These are phyloP conservation scores for Pugionium cornutum DNA, from an alignment of 345 rosid genomes.

Conservation along the genomic window DNA sequence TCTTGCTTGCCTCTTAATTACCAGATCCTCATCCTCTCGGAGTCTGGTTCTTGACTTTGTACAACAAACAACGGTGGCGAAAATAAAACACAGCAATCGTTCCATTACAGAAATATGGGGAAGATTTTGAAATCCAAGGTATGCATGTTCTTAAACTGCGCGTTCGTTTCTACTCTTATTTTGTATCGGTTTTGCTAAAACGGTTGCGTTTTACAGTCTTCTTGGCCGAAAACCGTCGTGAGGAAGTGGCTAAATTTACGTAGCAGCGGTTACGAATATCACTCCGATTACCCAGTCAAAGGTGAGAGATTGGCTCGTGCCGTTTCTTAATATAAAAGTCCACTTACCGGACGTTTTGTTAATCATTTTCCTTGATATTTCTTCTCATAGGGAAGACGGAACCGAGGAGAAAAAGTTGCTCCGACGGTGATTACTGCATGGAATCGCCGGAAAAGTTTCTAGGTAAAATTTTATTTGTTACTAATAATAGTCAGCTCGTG, in stretches of 20 bases:
- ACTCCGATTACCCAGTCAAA: conserved; percentile 60
- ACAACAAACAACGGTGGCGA: conserved; percentile 39
- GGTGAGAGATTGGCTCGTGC: conserved; percentile 43
- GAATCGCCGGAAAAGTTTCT: conserved; percentile 58
- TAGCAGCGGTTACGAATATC: conserved; percentile 64
- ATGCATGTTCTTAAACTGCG: conserved; percentile 10
- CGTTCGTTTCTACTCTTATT: background rate
- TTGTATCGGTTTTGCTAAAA: background rate
- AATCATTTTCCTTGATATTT: background rate
- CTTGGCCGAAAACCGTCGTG: conserved; percentile 75
- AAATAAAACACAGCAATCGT: conserved; percentile 34
- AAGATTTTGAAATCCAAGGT: conserved; percentile 65
- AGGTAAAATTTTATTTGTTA: conserved; percentile 46
- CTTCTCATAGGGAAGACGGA: conserved; percentile 35
- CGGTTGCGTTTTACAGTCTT: conserved; percentile 46
- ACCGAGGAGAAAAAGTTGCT: conserved; percentile 68
- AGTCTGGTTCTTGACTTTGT: conserved; percentile 35
- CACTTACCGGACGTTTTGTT: too few relatives aligned
- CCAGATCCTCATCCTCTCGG: conserved; percentile 38
- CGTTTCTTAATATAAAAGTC: background rate
- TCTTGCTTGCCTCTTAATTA: conserved; percentile 28
- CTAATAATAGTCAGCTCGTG: background rate
- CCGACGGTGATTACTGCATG: conserved; percentile 56
- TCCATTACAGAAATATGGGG: conserved; percentile 44
- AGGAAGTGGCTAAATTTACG: conserved; percentile 84